These are phyloP conservation scores for Capsicum pubescens DNA, from an alignment of 257 asterid species.

Conservation along the genomic window DNA sequence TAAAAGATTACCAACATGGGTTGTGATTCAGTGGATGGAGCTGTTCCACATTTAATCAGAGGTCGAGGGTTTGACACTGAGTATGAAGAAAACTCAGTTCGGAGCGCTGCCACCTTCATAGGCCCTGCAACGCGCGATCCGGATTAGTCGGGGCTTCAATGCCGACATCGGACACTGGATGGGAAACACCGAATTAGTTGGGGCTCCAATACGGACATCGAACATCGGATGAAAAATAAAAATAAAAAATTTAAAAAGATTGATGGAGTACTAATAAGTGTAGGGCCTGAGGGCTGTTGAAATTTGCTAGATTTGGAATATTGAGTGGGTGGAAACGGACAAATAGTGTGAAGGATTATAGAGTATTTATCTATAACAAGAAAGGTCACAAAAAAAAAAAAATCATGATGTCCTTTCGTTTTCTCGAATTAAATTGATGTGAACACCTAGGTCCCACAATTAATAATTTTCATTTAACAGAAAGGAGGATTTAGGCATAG, in stretches of 20 bases:
- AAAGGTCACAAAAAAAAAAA: slow-evolving; percentile 6
- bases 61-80: no score
- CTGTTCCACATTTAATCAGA: no score
- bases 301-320: background rate
- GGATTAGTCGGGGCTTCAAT: no score
- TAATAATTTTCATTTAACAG: background rate
- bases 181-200: no score
- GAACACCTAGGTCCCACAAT: slow-evolving; percentile 1
- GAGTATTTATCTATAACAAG: background rate
- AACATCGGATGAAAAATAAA: no score
- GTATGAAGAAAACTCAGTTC: no score
- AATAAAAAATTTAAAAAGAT: background rate
- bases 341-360: background rate
- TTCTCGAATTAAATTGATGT: slow-evolving; percentile 2
- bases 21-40: no score
- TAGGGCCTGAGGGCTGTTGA: background rate
- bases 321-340: background rate
- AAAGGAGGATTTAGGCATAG: background rate
- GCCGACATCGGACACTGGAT: no score
- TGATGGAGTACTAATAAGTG: background rate
- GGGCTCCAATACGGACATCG: no score
- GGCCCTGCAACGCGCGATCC: no score
- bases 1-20: no score
- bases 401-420: background rate
- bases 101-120: no score